phyloP scores from a whole-genome alignment of 2,329 filamentous ascomycete genomes.

The Dactylonectria estremocensis region DNA sequence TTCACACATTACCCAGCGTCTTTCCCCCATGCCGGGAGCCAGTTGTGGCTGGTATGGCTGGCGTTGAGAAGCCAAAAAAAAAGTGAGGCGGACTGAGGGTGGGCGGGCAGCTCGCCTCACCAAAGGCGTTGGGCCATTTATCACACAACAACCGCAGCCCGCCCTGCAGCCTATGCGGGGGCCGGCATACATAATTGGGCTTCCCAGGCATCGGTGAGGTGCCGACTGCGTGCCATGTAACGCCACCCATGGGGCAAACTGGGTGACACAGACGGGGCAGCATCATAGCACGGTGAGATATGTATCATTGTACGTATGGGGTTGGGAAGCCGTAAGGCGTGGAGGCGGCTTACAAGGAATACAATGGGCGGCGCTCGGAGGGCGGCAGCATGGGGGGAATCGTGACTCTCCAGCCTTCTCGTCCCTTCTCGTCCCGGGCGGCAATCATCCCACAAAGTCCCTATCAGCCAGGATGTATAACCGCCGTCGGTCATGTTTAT shows the following conservation, averaged over 20 bases:
- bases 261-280: neutral
- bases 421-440: neutral
- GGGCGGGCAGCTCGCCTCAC: constrained; percentile 9
- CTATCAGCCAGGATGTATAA: neutral
- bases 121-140: neutral
- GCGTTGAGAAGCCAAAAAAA: too few relatives aligned
- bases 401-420: neutral
- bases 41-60: too few relatives aligned
- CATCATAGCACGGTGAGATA: too few relatives aligned
- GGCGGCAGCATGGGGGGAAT: neutral
- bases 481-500: neutral
- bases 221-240: too few relatives aligned
- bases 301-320: neutral
- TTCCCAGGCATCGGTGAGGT: neutral
- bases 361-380: neutral
- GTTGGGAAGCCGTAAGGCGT: neutral
- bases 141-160: neutral
- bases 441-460: neutral
- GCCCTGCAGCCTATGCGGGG: neutral
- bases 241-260: neutral
- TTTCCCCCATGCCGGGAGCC: too few relatives aligned
- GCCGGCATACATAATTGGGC: neutral
- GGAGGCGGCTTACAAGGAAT: neutral
- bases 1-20: neutral
- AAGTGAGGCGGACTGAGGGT: constrained; percentile 13